Evolutionary conservation across 2,329 filamentous ascomycete genomes (phyloP).

Genomic region (Pseudopithomyces maydicus): DNA sequence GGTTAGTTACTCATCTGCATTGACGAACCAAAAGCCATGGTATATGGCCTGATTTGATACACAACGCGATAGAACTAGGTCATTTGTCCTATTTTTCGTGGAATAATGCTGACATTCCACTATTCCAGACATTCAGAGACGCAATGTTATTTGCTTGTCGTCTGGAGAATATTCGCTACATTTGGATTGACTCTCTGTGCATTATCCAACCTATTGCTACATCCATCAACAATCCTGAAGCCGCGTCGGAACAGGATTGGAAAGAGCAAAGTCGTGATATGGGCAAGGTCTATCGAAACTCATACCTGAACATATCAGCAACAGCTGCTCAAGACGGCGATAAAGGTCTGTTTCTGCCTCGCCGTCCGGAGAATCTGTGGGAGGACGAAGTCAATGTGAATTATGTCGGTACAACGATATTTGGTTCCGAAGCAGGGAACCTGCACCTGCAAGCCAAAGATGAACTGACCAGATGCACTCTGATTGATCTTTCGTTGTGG

Average conservation of each 20-base stretch:
- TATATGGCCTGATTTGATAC: too few relatives aligned
- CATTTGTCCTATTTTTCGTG: too few relatives aligned
- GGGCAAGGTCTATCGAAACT: conserved; percentile 18
- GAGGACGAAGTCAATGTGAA: conserved; percentile 21
- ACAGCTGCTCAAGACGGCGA: conserved; percentile 20
- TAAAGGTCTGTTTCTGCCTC: conserved; percentile 19
- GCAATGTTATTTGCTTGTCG: conserved; percentile 13
- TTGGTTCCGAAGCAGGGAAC: not conserved
- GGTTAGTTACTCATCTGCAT: not conserved
- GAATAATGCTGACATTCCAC: too few relatives aligned
- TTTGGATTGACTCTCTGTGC: conserved; percentile 16
- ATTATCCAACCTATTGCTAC: conserved; percentile 1
- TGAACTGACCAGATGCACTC: not conserved
- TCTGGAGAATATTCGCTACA: conserved; percentile 6
- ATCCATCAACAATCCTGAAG: not conserved
- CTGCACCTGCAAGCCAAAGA: too few relatives aligned
- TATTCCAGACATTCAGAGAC: conserved; percentile 10
- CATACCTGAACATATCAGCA: conserved; percentile 31
- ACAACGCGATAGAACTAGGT: too few relatives aligned
- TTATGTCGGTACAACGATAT: not conserved
- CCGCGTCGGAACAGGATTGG: conserved; percentile 18
- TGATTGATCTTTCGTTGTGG: conserved; percentile 13
- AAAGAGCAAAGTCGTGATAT: conserved; percentile 18
- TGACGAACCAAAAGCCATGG: not conserved
- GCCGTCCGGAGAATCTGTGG: conserved; percentile 1